Evolutionary conservation across 2,329 filamentous ascomycete species (phyloP), one percentile per base, ranked within the genome.

Genomic region (Ceratocystis albifundus): DNA sequence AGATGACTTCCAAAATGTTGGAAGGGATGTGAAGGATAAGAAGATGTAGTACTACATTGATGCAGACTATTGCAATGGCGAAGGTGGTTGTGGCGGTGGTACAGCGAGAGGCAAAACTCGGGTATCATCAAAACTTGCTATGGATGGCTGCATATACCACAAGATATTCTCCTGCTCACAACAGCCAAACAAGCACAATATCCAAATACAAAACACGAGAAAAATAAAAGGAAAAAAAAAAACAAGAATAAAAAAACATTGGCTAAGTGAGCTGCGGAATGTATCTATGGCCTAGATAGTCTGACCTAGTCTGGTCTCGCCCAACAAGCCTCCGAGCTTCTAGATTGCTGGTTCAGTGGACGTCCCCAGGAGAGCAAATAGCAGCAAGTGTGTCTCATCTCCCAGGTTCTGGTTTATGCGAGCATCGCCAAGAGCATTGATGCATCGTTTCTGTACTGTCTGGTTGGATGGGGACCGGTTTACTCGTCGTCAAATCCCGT

Each of bases 401-500:
- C 25, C 55, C 17, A 12, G 55, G 55, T 59, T 59, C 55, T 59
- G 25, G 55, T 59, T 36, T 30, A 59, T 59, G 30, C 30, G 55
- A 10, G 55, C 55, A 36, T 59, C 55, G 55, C 25, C 8, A 59
- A 36, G 32, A 30, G 28, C 3, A 36, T 32, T 30, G 55, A 59
- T 59, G 55, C 55, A 25, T 36, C 36, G 36, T 41, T 22, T 36
- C 55, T 59, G 55, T 59, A 59, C n/a, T 25, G 36, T 41, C 36
- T 41, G 22, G 25, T 30, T 36, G 55, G 30, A 20, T 32, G 17
- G 55, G 32, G 55, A 1, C 55, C 32, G 41, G 69, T 4, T 72
- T 72, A 75, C 69, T 79, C 79, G 72, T 87, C 84, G 71, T 84
- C 84, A 74, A 84, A 87, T 68, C 83, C 84, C 57, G 76, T 80